These are phyloP conservation scores for Ilyonectria mors-panacis DNA, from an alignment of 2,329 filamentous ascomycete species.

Conservation along the genomic window DNA sequence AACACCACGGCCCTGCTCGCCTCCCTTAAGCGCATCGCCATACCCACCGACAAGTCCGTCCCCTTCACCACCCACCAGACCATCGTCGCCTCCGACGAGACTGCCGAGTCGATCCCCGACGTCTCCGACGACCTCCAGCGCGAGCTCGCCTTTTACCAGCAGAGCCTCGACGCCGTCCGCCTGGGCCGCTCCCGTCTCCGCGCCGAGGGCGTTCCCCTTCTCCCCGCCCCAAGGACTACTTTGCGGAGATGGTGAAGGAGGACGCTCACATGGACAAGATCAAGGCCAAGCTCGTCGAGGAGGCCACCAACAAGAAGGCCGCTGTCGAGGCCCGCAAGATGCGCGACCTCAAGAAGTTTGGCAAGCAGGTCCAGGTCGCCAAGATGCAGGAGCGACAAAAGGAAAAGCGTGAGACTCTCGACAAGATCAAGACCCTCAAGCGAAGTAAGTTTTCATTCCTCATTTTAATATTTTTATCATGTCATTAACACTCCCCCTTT, in stretches of 20 bases:
- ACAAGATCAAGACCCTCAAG: slow-evolving; percentile 96
- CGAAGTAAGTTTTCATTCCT: slow-evolving; percentile 77
- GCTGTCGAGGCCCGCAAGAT: slow-evolving; percentile 91
- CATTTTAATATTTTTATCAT: slow-evolving; percentile 38
- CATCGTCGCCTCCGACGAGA: slow-evolving; percentile 76
- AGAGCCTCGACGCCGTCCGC: slow-evolving; percentile 85
- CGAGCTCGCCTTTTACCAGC: slow-evolving; percentile 93
- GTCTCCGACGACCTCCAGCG: slow-evolving; percentile 92
- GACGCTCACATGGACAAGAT: slow-evolving; percentile 99
- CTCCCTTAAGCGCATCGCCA: slow-evolving; percentile 81
- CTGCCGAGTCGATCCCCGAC: slow-evolving; percentile 79
- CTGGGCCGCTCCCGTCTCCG: slow-evolving; percentile 81
- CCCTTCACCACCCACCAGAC: slow-evolving; percentile 89
- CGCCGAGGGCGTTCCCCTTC: slow-evolving; percentile 87
- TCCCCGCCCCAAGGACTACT: slow-evolving; percentile 94
- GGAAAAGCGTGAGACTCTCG: slow-evolving; percentile 91
- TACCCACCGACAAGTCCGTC: slow-evolving; percentile 76
- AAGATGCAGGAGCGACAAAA: slow-evolving; percentile 96
- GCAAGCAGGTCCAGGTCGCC: slow-evolving; percentile 96
- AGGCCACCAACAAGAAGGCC: slow-evolving; percentile 93
- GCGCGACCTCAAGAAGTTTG: slow-evolving; percentile 98
- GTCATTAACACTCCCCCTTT: slow-evolving; percentile 37
- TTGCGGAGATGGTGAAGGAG: slow-evolving; percentile 98
- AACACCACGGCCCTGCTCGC: slow-evolving; percentile 90
- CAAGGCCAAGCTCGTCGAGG: slow-evolving; percentile 92